Percentiles rank a stretch among this genome's conserved stretches.
These are phyloP conservation scores for Colletotrichum musae DNA, from an alignment of 2,329 filamentous ascomycete genomes.

Conservation along the genomic window DNA sequence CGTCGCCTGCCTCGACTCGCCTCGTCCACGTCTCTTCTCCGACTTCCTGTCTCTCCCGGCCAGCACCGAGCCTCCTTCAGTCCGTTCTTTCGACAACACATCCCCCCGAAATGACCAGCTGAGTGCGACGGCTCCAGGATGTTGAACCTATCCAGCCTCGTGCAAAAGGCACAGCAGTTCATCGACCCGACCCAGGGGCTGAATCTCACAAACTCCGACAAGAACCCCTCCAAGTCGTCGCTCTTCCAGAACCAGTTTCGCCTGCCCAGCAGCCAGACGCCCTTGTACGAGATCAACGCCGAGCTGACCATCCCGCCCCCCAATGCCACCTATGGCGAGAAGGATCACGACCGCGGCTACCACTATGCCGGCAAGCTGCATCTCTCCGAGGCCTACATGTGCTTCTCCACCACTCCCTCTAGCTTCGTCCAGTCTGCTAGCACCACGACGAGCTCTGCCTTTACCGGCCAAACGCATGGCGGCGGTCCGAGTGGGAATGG, in stretches of 20 bases:
- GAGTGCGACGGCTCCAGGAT: slow-evolving; percentile 57
- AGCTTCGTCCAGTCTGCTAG: slow-evolving; percentile 88
- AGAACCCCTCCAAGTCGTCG: slow-evolving; percentile 89
- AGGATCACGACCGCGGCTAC: slow-evolving; percentile 80
- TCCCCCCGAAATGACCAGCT: slow-evolving; percentile 54
- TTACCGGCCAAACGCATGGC: slow-evolving; percentile 93
- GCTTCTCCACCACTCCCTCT: slow-evolving; percentile 94
- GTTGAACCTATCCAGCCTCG: slow-evolving; percentile 81
- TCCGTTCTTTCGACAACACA: neutral
- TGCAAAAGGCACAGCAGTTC: slow-evolving; percentile 95
- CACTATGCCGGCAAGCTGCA: slow-evolving; percentile 95
- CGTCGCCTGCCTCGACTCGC: neutral
- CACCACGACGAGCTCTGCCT: slow-evolving; percentile 83
- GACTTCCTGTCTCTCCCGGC: slow-evolving; percentile 12
- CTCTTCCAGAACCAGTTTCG: slow-evolving; percentile 98
- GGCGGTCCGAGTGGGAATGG: slow-evolving; percentile 95
- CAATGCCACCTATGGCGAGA: slow-evolving; percentile 79
- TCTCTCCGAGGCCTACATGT: slow-evolving; percentile 93
- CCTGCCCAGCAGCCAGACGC: slow-evolving; percentile 91
- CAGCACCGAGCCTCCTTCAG: slow-evolving; percentile 6
- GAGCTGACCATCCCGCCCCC: slow-evolving; percentile 89
- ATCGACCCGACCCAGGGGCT: slow-evolving; percentile 90
- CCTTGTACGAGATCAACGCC: slow-evolving; percentile 95
- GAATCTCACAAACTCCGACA: slow-evolving; percentile 80
- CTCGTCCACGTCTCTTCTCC: neutral